phyloP scores from a whole-genome alignment of 192 early-diverging fungal genomes.

The Coemansia sp. region DNA sequence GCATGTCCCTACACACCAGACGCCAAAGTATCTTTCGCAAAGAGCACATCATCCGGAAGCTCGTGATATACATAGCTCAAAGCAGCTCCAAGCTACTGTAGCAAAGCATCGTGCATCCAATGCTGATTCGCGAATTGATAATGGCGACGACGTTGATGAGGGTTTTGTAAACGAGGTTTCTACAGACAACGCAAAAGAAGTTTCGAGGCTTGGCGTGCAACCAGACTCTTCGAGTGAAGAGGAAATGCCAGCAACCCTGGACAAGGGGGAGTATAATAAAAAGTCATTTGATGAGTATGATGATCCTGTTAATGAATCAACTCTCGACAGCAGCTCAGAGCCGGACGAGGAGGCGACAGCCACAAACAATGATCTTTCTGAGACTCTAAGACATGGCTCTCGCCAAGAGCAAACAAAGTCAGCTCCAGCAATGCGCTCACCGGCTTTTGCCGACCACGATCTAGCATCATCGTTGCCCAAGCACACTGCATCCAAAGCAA shows the following conservation, averaged over 20 bases:
- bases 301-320: not conserved
- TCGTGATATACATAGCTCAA: slow-evolving; percentile 24
- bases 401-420: not conserved
- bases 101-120: not conserved
- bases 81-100: slow-evolving; percentile 35
- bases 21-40: slow-evolving; percentile 6
- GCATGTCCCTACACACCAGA: not conserved
- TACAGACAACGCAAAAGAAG: not conserved
- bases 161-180: slow-evolving; percentile 1
- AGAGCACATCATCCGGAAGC: not conserved
- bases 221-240: not conserved
- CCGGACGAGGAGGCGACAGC: not conserved
- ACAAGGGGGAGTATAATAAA: not conserved
- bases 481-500: slow-evolving; percentile 5
- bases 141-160: not conserved
- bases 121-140: not conserved
- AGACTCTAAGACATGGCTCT: not conserved
- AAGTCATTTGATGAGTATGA: not conserved
- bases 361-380: not conserved
- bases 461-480: not conserved
- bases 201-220: not conserved
- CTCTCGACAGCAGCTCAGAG: not conserved
- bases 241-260: not conserved
- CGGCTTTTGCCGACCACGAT: not conserved
- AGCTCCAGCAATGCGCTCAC: not conserved